Evolutionary conservation across 169 alveolate genomes (phyloP), one percentile per base, ranked within the genome.

Genomic region (Plasmodium vivax): DNA sequence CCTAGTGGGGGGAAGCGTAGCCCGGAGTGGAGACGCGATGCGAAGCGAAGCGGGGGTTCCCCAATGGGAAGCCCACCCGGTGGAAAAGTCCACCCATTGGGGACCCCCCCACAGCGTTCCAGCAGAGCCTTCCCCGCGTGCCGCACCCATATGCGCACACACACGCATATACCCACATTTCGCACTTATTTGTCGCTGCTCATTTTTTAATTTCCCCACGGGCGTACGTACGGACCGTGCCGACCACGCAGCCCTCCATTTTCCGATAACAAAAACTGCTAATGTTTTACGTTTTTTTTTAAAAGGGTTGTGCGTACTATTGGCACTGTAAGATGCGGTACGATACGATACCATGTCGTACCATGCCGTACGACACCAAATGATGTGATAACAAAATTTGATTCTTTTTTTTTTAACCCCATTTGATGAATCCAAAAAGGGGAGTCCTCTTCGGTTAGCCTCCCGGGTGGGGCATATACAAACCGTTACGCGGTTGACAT

Each of bases 221-320:
- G 4, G 27, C 62, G 7, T 51, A 51, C 34, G 16, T 75, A 6
- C n/a, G 45, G 38, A 36, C 43, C 4, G 77, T 30, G 38, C n/a
- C 3, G 77, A 68, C 8, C 77, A 68, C n/a, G 77, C 38, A 68
- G 38, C 41, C n/a, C 41, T 51, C 77, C 38, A 27, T 23, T 68
- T 68, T 68, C 77, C 38, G 77, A 68, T 68, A 68, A 30, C 38
- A 68, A 68, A 68, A 5, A 68, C 77, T 68, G 34, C 77, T 23
- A 68, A 68, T 68, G 77, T 68, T 68, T 68, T 68, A 68, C 38
- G 77, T 68, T 68, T 68, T 68, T 62, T 62, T 62, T 62, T 47
- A 47, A 51, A 51, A 51, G 62, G 62, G 62, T 51, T 51, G 7
- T 51, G 62, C 23, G 16, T 51, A 51, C 27, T 23, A 23, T 23